Percentiles rank a stretch among this genome's conserved stretches.
phyloP scores from a whole-genome alignment of 441 rosid species.

The Biscutella laevigata region DNA sequence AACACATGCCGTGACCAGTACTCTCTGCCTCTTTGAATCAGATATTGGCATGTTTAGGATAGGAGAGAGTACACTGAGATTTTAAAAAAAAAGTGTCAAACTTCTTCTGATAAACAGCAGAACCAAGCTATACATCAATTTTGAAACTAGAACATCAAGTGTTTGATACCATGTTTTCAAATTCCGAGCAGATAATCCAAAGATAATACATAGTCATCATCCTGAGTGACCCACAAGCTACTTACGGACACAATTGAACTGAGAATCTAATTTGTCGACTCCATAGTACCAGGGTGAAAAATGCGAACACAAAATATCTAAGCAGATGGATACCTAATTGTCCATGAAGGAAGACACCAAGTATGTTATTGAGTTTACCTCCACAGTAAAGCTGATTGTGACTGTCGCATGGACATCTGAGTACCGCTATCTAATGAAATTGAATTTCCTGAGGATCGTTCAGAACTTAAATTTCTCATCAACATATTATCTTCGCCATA shows the following conservation, averaged over 20 bases:
- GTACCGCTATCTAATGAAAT: conserved; percentile 42
- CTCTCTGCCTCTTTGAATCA: conserved; percentile 97
- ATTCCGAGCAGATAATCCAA: background rate
- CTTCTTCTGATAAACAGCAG: conserved; percentile 18
- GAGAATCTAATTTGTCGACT: conserved; percentile 9
- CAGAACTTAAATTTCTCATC: conserved; percentile 53
- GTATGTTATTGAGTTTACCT: conserved; percentile 45
- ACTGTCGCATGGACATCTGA: conserved; percentile 55
- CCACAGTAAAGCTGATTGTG: conserved; percentile 89
- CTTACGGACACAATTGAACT: conserved; percentile 5
- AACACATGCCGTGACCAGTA: conserved; percentile 94
- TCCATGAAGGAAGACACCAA: background rate
- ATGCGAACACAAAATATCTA: conserved; percentile 14
- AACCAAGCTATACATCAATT: conserved; percentile 6
- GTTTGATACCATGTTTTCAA: background rate
- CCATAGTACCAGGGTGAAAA: conserved; percentile 6
- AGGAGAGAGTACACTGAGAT: conserved; percentile 94
- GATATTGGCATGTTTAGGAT: conserved; percentile 95
- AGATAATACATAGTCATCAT: background rate
- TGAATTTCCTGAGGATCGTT: conserved; percentile 38
- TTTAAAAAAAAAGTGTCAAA: conserved; percentile 15
- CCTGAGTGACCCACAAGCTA: conserved; percentile 10
- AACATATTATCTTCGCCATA: conserved; percentile 72
- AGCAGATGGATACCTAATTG: conserved; percentile 13
- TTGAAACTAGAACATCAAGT: background rate